phyloP scores from a whole-genome alignment of 148 eudicot species.

The Rheum nobile region DNA sequence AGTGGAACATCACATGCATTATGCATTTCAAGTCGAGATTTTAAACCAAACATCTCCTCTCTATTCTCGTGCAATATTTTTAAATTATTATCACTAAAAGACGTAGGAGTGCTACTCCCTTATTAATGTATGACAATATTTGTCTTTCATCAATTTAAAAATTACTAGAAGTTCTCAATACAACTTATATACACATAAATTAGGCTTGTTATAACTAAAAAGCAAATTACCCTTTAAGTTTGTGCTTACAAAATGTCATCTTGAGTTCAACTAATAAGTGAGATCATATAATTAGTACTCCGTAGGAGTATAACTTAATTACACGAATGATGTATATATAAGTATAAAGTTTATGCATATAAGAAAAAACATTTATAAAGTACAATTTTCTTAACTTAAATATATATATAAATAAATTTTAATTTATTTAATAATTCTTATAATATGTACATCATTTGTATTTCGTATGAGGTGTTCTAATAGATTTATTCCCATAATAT shows the following conservation, averaged over 20 bases:
- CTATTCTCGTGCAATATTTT: not conserved
- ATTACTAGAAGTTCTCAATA: not conserved
- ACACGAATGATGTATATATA: too few species aligned
- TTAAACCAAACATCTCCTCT: not conserved
- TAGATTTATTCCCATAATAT: too few species aligned
- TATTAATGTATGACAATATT: not conserved
- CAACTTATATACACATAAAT: not conserved
- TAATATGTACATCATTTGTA: too few species aligned
- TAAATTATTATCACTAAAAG: not conserved
- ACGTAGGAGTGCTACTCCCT: not conserved
- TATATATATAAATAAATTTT: too few species aligned
- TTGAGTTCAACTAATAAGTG: too few species aligned
- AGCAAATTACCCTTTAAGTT: not conserved
- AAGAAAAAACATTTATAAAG: too few species aligned
- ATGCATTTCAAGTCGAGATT: not conserved
- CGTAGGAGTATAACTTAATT: too few species aligned
- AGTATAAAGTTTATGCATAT: too few species aligned
- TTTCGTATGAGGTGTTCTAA: too few species aligned
- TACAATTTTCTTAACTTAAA: too few species aligned
- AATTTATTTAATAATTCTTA: too few species aligned
- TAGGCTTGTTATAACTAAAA: not conserved
- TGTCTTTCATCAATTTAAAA: not conserved
- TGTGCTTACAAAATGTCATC: not conserved
- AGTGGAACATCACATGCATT: not conserved
- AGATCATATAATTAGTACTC: too few species aligned